These are phyloP conservation scores for Ramaria sp. DNA, from an alignment of 768 basidiomycete species.

Conservation along the genomic window DNA sequence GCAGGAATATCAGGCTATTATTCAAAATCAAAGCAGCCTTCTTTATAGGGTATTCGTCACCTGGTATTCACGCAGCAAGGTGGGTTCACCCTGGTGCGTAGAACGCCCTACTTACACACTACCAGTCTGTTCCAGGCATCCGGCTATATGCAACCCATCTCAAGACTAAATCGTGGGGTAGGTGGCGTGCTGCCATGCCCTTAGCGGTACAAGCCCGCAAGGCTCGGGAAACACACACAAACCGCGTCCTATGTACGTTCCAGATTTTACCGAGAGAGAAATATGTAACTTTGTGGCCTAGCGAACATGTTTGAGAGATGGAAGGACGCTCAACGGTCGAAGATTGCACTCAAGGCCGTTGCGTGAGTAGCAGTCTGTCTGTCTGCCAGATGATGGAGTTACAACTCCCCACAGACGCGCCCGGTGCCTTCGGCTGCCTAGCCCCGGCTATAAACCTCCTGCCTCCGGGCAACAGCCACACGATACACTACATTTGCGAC, in stretches of 20 bases:
- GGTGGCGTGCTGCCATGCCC: constrained; percentile 65
- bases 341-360: constrained; percentile 67
- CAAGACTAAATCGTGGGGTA: constrained; percentile 51
- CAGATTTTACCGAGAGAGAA: background rate
- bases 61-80: constrained; percentile 71
- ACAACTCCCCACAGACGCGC: constrained; percentile 46
- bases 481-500: background rate
- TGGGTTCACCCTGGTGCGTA: constrained; percentile 21
- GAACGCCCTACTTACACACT: background rate
- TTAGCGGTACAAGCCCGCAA: constrained; percentile 51
- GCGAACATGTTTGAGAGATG: constrained; percentile 51
- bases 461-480: background rate
- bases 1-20: constrained; percentile 50
- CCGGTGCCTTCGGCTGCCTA: constrained; percentile 65
- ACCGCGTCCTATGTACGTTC: constrained; percentile 45
- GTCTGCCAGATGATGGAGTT: constrained; percentile 10
- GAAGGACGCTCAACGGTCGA: constrained; percentile 57
- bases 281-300: constrained; percentile 17
- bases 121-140: constrained; percentile 68
- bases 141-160: constrained; percentile 55
- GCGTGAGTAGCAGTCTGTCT: constrained; percentile 49
- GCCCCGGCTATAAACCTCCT: constrained; percentile 2
- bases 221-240: constrained; percentile 53
- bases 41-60: constrained; percentile 58
- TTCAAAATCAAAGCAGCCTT: constrained; percentile 48